A percentile compares a stretch with the other conserved stretches of the same genome.
phyloP scores from a whole-genome alignment of 495 filamentous ascomycete species.

The Penicillium manginii region DNA sequence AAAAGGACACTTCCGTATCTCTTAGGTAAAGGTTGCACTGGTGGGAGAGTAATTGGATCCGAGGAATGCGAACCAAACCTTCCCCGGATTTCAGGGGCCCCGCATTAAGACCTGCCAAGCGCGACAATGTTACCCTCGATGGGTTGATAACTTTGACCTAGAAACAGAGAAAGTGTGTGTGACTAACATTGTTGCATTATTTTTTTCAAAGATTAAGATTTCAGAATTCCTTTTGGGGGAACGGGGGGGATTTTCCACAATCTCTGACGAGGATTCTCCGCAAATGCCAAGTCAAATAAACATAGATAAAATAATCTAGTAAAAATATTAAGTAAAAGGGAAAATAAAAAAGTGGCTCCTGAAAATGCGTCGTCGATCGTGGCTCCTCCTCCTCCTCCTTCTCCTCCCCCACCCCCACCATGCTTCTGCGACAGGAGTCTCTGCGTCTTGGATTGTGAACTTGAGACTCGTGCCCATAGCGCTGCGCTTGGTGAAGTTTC shows the following conservation, averaged over 20 bases:
- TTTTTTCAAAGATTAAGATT: too few relatives aligned
- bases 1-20: slow-evolving; percentile 4
- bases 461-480: slow-evolving; percentile 9
- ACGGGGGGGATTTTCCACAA: neutral
- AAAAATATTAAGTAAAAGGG: neutral
- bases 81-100: slow-evolving; percentile 31
- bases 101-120: slow-evolving; percentile 30
- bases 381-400: neutral
- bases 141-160: neutral
- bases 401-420: neutral
- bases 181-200: too few relatives aligned
- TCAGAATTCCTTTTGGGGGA: too few relatives aligned
- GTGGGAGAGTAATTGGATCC: slow-evolving; percentile 22
- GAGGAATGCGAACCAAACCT: slow-evolving; percentile 19
- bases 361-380: slow-evolving; percentile 8
- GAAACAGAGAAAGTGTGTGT: too few relatives aligned
- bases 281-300: neutral
- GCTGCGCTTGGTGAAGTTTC: slow-evolving; percentile 18
- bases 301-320: neutral
- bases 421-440: neutral
- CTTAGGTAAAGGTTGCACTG: slow-evolving; percentile 12
- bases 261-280: neutral
- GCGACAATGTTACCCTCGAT: slow-evolving; percentile 23
- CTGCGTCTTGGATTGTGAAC: neutral
- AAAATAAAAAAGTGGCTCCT: neutral